Base-by-base conservation (phyloP, 179 eudicot genomes). In the Silene vulgaris region DNA sequence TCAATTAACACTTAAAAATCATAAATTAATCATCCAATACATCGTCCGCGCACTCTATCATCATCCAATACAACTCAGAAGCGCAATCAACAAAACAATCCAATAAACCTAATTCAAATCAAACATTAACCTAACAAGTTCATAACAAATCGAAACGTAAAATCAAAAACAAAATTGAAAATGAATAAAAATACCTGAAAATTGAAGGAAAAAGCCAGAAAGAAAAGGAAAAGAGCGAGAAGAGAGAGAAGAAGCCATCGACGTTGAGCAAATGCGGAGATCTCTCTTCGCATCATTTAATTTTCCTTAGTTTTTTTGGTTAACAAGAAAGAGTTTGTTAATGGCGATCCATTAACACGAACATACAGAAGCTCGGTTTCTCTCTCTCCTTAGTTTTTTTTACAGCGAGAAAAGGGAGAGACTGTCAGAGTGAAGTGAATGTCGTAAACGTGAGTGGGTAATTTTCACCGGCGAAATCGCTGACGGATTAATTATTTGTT, bases 241-340 rank as follows among this genome's bases (percentile, higher is more conserved):
- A 84, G 48, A 32, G 84, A 63, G 66, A 86, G 61, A n/a, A 83
- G 62, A 74, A 89, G 85, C 76, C 82, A 86, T 78, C 83, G 84
- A 3, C 85, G 88, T 74, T 79, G 88, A 32, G 74, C 70, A 19
- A 80, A 73, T 29, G 77, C 85, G 35, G 83, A 86, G 81, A 89
- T 89, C 85, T 86, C 91, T 81, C 89, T 82, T 65, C 86, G 80
- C 89, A 87, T 84, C 70, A 32, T 81, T 54, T 23, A 67, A 50
- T 11, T 28, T 28, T 26, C 1, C 1, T 65, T 65, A 3, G 4
- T 35, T 4, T 32, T 13, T 14, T 13, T 48, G 8, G 11, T 8
- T 8, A 48, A 3, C 1, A 67, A 8, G 1, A 16, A 67, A n/a
- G 26, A 29, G 69, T 8, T 8, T 9, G 19, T 26, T 8, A 19